Evolutionary conservation across 1,284 basidiomycete genomes (phyloP).

Genomic region (Anthracocystis setariae): DNA sequence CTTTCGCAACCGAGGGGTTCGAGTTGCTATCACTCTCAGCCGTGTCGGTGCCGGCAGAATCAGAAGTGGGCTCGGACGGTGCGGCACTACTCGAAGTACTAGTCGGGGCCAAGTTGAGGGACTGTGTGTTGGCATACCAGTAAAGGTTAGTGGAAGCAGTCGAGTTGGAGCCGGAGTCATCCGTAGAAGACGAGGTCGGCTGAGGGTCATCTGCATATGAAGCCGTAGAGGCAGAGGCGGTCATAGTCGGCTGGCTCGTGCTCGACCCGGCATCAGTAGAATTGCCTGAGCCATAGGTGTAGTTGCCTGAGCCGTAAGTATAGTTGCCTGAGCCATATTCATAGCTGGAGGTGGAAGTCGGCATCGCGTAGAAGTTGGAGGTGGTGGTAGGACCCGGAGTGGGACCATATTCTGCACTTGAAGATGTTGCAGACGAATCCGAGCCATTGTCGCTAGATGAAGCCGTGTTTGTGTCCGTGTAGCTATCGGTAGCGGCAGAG

Average conservation of each 20-base stretch:
- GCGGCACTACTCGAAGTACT: slow-evolving; percentile 16
- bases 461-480: too few species aligned
- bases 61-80: slow-evolving; percentile 5
- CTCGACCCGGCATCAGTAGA: background rate
- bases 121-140: slow-evolving; percentile 54
- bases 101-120: slow-evolving; percentile 36
- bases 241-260: slow-evolving; percentile 1
- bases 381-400: too few species aligned
- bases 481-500: too few species aligned
- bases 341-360: background rate
- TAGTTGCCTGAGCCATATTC: background rate
- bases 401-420: too few species aligned
- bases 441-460: too few species aligned
- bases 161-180: slow-evolving; percentile 8
- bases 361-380: too few species aligned
- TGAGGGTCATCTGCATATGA: too few species aligned
- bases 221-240: slow-evolving; percentile 10
- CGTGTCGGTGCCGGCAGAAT: background rate
- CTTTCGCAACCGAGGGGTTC: too few species aligned
- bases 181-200: slow-evolving; percentile 19
- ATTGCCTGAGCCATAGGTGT: background rate
- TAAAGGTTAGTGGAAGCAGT: slow-evolving; percentile 38
- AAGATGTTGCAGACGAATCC: too few species aligned
- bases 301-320: background rate
- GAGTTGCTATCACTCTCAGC: slow-evolving; percentile 13